Evolutionary conservation across 169 alveolate species (phyloP).

Genomic region (Plasmodium vivax): DNA sequence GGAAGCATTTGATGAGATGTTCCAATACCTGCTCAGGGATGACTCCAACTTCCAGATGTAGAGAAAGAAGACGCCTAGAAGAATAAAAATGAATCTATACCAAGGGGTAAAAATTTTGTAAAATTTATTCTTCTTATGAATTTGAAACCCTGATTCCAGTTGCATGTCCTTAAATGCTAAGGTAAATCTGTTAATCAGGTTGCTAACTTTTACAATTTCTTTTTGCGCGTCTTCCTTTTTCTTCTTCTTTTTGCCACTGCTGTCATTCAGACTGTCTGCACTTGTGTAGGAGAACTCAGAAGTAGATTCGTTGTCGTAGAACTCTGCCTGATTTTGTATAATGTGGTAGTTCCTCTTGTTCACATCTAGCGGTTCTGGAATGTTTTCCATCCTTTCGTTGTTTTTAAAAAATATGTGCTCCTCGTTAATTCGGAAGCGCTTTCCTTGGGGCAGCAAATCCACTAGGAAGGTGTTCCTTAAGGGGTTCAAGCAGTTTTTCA

Average conservation of each 20-base stretch:
- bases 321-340: conserved; percentile 65
- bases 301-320: conserved; percentile 31
- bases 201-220: conserved; percentile 64
- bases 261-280: conserved; percentile 52
- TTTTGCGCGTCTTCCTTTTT: conserved; percentile 57
- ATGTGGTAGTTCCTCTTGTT: conserved; percentile 66
- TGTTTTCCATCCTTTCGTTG: conserved; percentile 73
- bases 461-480: conserved; percentile 63
- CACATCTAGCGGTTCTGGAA: conserved; percentile 74
- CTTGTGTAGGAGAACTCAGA: conserved; percentile 75
- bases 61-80: conserved; percentile 76
- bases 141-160: conserved; percentile 81
- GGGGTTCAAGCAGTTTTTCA: conserved; percentile 71
- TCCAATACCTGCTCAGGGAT: conserved; percentile 37
- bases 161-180: conserved; percentile 84
- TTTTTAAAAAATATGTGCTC: conserved; percentile 67
- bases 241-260: conserved; percentile 35
- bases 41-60: conserved; percentile 73
- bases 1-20: conserved; percentile 33
- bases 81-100: conserved; percentile 79
- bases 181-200: conserved; percentile 79
- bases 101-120: conserved; percentile 80
- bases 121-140: conserved; percentile 79
- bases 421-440: conserved; percentile 70
- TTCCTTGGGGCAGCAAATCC: conserved; percentile 74